A percentile compares a stretch with the other conserved stretches of the same genome.
These are phyloP conservation scores for Aspergillus olivimuriae DNA, from an alignment of 495 filamentous ascomycete genomes.

Conservation along the genomic window DNA sequence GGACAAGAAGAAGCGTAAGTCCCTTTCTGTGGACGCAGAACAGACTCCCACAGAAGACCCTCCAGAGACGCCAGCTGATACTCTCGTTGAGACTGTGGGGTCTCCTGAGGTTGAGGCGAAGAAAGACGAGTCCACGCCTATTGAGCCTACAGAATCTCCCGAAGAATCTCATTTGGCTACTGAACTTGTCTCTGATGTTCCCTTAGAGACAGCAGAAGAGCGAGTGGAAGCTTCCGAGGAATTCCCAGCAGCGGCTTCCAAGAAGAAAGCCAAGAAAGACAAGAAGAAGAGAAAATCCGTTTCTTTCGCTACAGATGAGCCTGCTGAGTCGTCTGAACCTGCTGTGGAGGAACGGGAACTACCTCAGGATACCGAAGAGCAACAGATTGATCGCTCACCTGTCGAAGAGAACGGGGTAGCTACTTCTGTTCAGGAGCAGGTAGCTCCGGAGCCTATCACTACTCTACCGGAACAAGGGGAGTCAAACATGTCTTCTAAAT, in stretches of 20 bases:
- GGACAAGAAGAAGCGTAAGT: slow-evolving; percentile 33
- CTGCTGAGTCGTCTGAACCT: not conserved
- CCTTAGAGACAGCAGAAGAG: slow-evolving; percentile 2
- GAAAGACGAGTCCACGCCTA: too few relatives aligned
- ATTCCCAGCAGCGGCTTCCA: slow-evolving; percentile 19
- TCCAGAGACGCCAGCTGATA: too few relatives aligned
- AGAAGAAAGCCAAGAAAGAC: slow-evolving; percentile 42
- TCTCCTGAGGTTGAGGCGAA: not conserved
- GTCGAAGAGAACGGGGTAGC: not conserved
- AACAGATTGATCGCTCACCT: too few relatives aligned
- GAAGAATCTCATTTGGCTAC: too few relatives aligned
- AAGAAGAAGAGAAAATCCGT: slow-evolving; percentile 29
- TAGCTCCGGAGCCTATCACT: not conserved
- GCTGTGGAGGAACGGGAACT: not conserved
- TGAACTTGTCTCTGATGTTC: not conserved
- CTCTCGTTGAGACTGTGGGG: not conserved
- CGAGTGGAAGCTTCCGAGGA: slow-evolving; percentile 6
- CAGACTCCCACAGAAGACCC: slow-evolving; percentile 13
- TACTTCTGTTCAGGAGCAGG: not conserved
- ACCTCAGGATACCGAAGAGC: not conserved
- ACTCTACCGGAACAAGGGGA: too few relatives aligned
- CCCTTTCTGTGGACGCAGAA: slow-evolving; percentile 13
- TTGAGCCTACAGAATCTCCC: not conserved
- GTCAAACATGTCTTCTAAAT: too few relatives aligned
- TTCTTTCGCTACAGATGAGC: slow-evolving; percentile 15